A percentile compares a stretch with the other conserved stretches of the same genome.
These are phyloP conservation scores for Alternaria gaisen DNA, from an alignment of 2,329 filamentous ascomycete species.

Conservation along the genomic window DNA sequence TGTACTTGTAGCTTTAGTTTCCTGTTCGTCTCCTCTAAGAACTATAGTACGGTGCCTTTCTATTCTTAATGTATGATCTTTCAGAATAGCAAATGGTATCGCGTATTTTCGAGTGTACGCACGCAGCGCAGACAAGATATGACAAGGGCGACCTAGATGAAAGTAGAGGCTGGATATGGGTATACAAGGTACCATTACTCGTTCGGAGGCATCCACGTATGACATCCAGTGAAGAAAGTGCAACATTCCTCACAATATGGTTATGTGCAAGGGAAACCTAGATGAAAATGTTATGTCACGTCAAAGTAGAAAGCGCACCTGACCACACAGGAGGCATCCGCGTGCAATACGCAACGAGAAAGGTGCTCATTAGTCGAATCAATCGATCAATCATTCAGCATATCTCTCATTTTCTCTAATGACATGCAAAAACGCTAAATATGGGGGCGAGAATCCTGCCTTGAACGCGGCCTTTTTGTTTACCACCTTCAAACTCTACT, in stretches of 20 bases:
- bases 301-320: too few species aligned
- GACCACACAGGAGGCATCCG: neutral
- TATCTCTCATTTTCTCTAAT: neutral
- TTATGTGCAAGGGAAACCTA: too few species aligned
- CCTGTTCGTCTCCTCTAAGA: too few species aligned
- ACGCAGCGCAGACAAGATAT: too few species aligned
- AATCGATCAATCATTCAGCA: neutral
- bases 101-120: neutral
- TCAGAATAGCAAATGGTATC: too few species aligned
- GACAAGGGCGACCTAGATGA: neutral
- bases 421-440: neutral
- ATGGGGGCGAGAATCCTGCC: neutral
- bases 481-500: conserved; percentile 1
- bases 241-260: neutral
- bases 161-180: neutral
- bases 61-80: too few species aligned
- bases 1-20: too few species aligned
- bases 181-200: neutral
- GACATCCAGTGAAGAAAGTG: neutral
- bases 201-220: neutral
- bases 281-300: too few species aligned
- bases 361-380: neutral
- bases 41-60: too few species aligned
- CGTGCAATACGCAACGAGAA: neutral
- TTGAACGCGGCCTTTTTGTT: neutral